Base-by-base conservation (phyloP, 31 red algal genomes). In the Odonthalia washingtoniensis region DNA sequence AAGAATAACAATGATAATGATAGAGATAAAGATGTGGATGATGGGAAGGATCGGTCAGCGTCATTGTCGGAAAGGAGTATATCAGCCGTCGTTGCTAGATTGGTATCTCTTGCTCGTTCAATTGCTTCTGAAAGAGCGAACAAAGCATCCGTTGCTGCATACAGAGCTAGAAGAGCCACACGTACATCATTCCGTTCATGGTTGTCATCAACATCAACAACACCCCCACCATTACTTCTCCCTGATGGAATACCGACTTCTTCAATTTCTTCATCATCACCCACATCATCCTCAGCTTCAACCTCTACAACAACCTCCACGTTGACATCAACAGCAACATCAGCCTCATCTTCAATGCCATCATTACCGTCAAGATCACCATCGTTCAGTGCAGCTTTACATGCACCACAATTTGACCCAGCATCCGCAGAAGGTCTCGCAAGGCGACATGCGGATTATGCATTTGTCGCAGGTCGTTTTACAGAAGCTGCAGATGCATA, bases 381-480 rank as follows among this genome's bases (percentile, higher is more conserved):
- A 14, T 57, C 49, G 9, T 57, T 57, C 49, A 67, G 61, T 34
- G 42, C 53, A 62, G 77, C 14, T 26, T 34, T 27, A 21, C 61
- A 69, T 40, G 64, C 64, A 17, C n/a, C 64, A n/a, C 64, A 46
- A 5, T 64, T 92, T 44, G 77, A 74, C 1, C 40, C 69, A 4
- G 66, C 77, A 24, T 62, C 75, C 41, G 4, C 81, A 6, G 90
- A 85, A 46, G 63, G 60, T 9, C 72, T 63, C 61, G 46, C 76
- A 44, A 62, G 83, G 17, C 82, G 45, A 35, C 42, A 82, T 40
- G 90, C 75, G 12, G 90, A 92, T 77, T 67, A 87, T 5, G 43
- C 61, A 40, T 62, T 92, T 35, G 40, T 92, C 72, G 46, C 82
- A 16, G 90, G 82, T 24, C 64, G 83, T 27, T 92, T 87, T 68